Evolutionary conservation across 306 rosid species (phyloP).

Genomic region (Mucuna pruriens): DNA sequence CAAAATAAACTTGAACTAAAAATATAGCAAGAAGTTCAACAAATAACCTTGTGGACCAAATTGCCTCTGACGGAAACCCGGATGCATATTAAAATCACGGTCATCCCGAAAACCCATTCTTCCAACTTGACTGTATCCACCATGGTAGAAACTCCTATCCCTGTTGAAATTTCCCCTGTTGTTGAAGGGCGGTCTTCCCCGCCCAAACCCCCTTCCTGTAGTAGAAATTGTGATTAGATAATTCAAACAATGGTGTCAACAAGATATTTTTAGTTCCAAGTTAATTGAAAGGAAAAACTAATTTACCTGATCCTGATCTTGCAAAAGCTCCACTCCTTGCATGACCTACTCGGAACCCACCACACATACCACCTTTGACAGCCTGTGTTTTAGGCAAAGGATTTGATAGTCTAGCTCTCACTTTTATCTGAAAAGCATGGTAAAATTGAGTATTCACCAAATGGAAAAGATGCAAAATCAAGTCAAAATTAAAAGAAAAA

Average conservation of each 20-base stretch:
- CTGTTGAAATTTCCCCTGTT: conserved; percentile 52
- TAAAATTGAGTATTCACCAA: conserved; percentile 19
- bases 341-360: conserved; percentile 79
- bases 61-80: conserved; percentile 64
- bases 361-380: conserved; percentile 82
- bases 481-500: conserved; percentile 8
- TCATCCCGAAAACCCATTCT: conserved; percentile 51
- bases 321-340: conserved; percentile 52
- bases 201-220: conserved; percentile 65
- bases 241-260: conserved; percentile 18
- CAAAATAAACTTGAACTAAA: conserved; percentile 11
- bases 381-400: conserved; percentile 87
- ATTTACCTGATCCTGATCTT: conserved; percentile 61
- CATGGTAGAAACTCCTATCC: conserved; percentile 53
- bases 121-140: conserved; percentile 58
- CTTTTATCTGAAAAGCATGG: conserved; percentile 56
- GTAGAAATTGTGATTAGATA: conserved; percentile 13
- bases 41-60: conserved; percentile 54
- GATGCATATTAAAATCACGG: conserved; percentile 43
- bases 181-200: conserved; percentile 49
- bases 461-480: neutral
- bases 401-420: conserved; percentile 90
- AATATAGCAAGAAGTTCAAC: conserved; percentile 19
- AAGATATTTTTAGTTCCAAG: conserved; percentile 22
- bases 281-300: conserved; percentile 28